Evolutionary conservation across 2,329 filamentous ascomycete species (phyloP).

Genomic region (Plenodomus lindquistii): DNA sequence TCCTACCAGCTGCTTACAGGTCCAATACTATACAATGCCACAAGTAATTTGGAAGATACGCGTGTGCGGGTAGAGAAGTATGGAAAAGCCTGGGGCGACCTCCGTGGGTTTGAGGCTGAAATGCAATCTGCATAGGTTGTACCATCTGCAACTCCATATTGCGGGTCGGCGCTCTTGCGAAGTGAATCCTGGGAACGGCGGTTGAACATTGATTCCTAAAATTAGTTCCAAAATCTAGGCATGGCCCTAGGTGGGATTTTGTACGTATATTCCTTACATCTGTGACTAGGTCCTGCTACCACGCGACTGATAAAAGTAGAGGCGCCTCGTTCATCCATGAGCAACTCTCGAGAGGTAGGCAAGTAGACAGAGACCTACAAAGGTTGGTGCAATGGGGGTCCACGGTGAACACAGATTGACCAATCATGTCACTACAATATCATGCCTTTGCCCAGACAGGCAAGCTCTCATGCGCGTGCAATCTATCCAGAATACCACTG

Average conservation of each 20-base stretch:
- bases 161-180: slow-evolving; percentile 4
- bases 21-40: background rate
- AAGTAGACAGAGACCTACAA: too few species aligned
- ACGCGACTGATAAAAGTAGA: too few species aligned
- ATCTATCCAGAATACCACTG: too few species aligned
- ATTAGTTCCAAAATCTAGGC: slow-evolving; percentile 7
- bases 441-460: too few species aligned
- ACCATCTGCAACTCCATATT: slow-evolving; percentile 29
- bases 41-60: background rate
- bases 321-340: too few species aligned
- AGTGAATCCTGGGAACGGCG: slow-evolving; percentile 11
- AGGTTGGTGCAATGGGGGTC: too few species aligned
- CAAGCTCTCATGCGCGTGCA: too few species aligned
- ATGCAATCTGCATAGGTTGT: slow-evolving; percentile 13
- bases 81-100: background rate
- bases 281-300: background rate
- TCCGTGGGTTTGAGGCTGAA: slow-evolving; percentile 23
- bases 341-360: too few species aligned
- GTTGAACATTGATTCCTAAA: slow-evolving; percentile 5
- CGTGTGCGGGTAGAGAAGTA: background rate
- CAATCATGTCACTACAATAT: too few species aligned
- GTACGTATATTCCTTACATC: slow-evolving; percentile 12
- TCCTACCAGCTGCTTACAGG: too few species aligned
- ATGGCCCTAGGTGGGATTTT: slow-evolving; percentile 3
- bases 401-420: too few species aligned